Evolutionary conservation across 805 yeast genomes (phyloP).

Genomic region (Millerago galiae): DNA sequence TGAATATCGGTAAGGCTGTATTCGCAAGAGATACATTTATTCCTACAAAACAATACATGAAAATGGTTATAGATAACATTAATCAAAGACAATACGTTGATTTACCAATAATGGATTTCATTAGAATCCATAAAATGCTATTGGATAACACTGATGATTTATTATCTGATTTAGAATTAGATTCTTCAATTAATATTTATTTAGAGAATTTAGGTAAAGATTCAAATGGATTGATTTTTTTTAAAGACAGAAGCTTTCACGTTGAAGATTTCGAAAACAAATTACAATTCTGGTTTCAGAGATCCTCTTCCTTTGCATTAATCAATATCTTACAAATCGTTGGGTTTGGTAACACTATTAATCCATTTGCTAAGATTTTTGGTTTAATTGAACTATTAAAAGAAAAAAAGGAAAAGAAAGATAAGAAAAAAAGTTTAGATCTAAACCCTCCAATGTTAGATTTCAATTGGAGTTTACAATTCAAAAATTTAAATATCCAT

Average conservation of each 20-base stretch:
- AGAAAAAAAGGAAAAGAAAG: conserved; percentile 68
- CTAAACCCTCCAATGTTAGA: conserved; percentile 27
- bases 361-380: conserved; percentile 72
- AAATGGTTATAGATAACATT: conserved; percentile 74
- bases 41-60: conserved; percentile 72
- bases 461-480: conserved; percentile 6
- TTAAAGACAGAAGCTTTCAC: conserved; percentile 27
- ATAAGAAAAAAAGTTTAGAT: conserved; percentile 33
- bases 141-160: conserved; percentile 16
- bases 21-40: conserved; percentile 78
- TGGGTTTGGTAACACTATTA: conserved; percentile 71
- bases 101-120: conserved; percentile 25
- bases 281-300: conserved; percentile 66
- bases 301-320: conserved; percentile 68
- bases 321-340: conserved; percentile 69
- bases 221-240: conserved; percentile 56
- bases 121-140: conserved; percentile 22
- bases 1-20: conserved; percentile 72
- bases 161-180: conserved; percentile 42
- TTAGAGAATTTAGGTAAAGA: conserved; percentile 28
- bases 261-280: conserved; percentile 25
- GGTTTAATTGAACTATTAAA: conserved; percentile 65
- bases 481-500: conserved; percentile 32
- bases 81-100: conserved; percentile 46
- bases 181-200: conserved; percentile 6